Base-by-base conservation (phyloP, 179 eudicot genomes). In the Drosera spatulata region DNA sequence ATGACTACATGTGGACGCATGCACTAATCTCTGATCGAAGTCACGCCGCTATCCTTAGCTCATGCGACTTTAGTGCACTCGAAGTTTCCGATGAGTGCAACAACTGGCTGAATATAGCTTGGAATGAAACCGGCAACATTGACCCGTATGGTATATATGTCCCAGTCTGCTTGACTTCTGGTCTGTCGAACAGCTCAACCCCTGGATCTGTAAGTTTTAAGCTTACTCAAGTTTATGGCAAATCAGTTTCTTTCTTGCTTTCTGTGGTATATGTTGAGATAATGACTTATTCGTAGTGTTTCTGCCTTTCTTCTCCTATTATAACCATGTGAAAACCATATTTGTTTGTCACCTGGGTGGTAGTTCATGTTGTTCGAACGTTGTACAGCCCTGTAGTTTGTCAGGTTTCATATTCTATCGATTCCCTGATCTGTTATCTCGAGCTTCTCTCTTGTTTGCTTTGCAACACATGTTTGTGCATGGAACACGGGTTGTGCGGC, bases 131-230 rank as follows among this genome's bases (percentile, higher is more conserved):
- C 2, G 63, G 64, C 0, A 10, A 3, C 5, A 60, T 88, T 5
- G 77, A 88, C 63, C 56, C 82, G 9, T 84, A 86, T 67, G 79
- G 77, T 65, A 84, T 88, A 39, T 88, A 88, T 61, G 83, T 81
- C 5, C 83, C 81, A 6, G 33, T 75, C 6, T 83, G 88, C 77
- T 43, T 45, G 65, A 59, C 7, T 7, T 64, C 58, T 70, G 77
- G 58, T 13, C 41, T 22, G 33, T 22, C 58, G 38, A 45, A 70
- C 5, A 55, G 67, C 44, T 79, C 87, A 51, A 75, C 33, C 33
- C 33, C 68, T 45, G 55, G 76, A 55, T 77, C 95, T 1, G 91
- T 82, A 79, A 66, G 80, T 67, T 40, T 59, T 59, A 3, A 33
- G 2, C 39, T 41, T 4, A 13, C 55, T 33, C 5, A 42, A n/a